Conservation (phyloP, 805 yeast genomes). For the Lipomyces sp. region DNA sequence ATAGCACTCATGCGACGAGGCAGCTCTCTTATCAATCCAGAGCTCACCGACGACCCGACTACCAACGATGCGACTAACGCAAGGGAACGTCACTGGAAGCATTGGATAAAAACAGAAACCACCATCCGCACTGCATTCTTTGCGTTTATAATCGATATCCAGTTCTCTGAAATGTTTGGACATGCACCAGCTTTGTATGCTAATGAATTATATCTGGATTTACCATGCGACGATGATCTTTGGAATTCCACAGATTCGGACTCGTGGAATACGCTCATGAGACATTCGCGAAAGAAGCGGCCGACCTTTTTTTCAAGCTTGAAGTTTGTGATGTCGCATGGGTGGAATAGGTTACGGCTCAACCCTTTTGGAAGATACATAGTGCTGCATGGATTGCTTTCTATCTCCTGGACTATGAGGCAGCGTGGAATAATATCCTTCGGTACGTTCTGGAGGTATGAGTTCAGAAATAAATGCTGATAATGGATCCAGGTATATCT, state of each 20-base stretch:
- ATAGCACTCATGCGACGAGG: slow-evolving; percentile 42
- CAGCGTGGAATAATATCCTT: slow-evolving; percentile 42
- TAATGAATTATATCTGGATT: slow-evolving; percentile 52
- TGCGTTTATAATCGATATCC: slow-evolving; percentile 51
- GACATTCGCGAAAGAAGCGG: slow-evolving; percentile 9
- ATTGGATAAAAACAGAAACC: slow-evolving; percentile 55
- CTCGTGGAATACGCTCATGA: slow-evolving; percentile 21
- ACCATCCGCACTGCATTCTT: slow-evolving; percentile 50
- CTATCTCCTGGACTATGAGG: slow-evolving; percentile 46
- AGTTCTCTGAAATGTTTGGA: slow-evolving; percentile 47
- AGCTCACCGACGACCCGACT: slow-evolving; percentile 23
- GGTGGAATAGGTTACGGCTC: slow-evolving; percentile 29
- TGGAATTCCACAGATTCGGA: slow-evolving; percentile 48
- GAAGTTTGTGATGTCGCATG: slow-evolving; percentile 34
- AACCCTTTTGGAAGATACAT: slow-evolving; percentile 47
- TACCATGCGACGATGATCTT: slow-evolving; percentile 53
- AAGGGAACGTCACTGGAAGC: slow-evolving; percentile 47
- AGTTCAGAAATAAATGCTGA: not conserved
- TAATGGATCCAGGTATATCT: slow-evolving; percentile 5
- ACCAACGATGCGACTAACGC: slow-evolving; percentile 34
- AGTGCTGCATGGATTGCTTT: slow-evolving; percentile 48
- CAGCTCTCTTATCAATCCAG: slow-evolving; percentile 31
- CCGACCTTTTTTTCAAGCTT: slow-evolving; percentile 27
- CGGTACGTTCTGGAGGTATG: slow-evolving; percentile 1
- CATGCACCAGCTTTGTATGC: slow-evolving; percentile 48